Evolutionary conservation across 208 protist genomes (phyloP).

Genomic region (Balamuthia mandrillaris): DNA sequence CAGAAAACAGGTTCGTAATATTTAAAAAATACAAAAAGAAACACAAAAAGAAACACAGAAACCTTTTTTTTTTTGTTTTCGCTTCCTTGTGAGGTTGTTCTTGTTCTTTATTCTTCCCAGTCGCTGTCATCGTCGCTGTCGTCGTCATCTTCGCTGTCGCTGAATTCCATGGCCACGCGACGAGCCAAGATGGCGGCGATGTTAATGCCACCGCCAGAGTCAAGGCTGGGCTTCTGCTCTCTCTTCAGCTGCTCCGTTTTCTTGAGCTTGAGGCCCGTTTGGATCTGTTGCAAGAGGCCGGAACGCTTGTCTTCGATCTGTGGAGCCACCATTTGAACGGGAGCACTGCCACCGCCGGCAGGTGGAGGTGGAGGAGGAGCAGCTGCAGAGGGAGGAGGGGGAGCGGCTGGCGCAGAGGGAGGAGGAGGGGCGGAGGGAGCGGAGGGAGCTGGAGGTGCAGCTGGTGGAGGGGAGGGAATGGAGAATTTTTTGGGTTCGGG

Average conservation of each 20-base stretch:
- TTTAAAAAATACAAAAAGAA: too few relatives aligned
- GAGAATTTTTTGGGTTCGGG: not conserved
- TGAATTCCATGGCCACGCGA: conserved; percentile 44
- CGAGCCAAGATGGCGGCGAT: conserved; percentile 50
- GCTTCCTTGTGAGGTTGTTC: too few relatives aligned
- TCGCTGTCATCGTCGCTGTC: conserved; percentile 41
- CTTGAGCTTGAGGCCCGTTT: conserved; percentile 21
- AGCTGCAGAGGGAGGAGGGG: not conserved
- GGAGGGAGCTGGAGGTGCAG: not conserved
- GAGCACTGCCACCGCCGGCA: not conserved
- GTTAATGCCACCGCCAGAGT: not conserved
- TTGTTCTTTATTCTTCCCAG: conserved; percentile 45
- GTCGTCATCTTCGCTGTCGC: conserved; percentile 38
- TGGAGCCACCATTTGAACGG: not conserved
- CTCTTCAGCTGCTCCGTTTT: not conserved
- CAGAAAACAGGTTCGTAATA: too few relatives aligned
- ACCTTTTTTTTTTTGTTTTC: too few relatives aligned
- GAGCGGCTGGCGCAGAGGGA: not conserved
- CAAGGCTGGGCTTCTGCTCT: not conserved
- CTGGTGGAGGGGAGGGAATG: not conserved
- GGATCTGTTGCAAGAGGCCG: not conserved
- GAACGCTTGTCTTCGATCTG: not conserved
- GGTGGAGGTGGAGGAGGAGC: not conserved
- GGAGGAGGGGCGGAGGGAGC: not conserved
- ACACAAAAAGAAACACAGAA: too few relatives aligned